A percentile compares a stretch with the other conserved stretches of the same genome.
These are phyloP conservation scores for Tolypocladium sp. DNA, from an alignment of 2,329 filamentous ascomycete species.

Conservation along the genomic window DNA sequence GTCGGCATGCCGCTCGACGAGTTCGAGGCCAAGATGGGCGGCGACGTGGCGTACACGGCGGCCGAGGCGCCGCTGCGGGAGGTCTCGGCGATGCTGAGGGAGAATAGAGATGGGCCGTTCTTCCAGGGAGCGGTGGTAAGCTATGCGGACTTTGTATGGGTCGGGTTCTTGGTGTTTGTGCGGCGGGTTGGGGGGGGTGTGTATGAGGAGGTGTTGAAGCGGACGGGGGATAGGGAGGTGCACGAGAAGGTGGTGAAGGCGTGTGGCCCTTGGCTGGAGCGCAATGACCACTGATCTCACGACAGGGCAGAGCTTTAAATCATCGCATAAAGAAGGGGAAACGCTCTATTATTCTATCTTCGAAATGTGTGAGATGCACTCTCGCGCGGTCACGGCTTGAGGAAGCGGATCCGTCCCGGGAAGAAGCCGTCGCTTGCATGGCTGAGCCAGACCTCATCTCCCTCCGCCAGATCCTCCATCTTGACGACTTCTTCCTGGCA, in stretches of 20 bases:
- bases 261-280: background rate
- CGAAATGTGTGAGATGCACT: background rate
- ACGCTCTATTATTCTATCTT: no score
- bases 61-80: background rate
- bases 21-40: background rate
- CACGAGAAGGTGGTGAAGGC: background rate
- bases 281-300: background rate
- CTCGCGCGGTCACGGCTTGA: no score
- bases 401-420: no score
- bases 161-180: background rate
- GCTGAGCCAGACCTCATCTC: no score
- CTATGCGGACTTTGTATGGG: background rate
- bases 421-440: no score
- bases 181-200: background rate
- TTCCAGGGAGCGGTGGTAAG: conserved; percentile 42
- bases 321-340: no score
- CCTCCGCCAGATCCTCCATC: no score
- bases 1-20: background rate
- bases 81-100: conserved; percentile 19
- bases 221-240: background rate
- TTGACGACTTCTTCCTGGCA: no score
- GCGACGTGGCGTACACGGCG: background rate
- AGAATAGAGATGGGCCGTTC: conserved; percentile 49
- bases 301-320: no score
- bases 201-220: background rate